A percentile compares a stretch with the other conserved stretches of the same genome.
Conservation (phyloP, 2,329 filamentous ascomycete genomes). For the Neonectria hederae region DNA sequence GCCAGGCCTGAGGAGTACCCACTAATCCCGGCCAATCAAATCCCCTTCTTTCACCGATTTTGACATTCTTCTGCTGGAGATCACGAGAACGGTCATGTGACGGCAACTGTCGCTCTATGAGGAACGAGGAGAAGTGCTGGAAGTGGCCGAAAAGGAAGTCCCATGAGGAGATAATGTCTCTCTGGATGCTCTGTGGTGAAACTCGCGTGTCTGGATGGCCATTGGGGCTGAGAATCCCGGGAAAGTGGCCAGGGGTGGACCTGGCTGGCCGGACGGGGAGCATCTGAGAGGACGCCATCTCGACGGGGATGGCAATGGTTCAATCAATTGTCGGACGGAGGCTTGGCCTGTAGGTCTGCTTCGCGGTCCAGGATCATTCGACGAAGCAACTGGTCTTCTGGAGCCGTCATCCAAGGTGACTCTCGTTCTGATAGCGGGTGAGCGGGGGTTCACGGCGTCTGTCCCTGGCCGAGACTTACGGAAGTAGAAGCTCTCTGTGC, state of each 20-base stretch:
- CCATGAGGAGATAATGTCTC: constrained; percentile 22
- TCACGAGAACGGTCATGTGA: constrained; percentile 37
- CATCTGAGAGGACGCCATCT: constrained; percentile 15
- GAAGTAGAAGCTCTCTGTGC: constrained; percentile 44
- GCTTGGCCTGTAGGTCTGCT: constrained; percentile 35
- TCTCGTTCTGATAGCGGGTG: constrained; percentile 37
- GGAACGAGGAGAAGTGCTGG: constrained; percentile 21
- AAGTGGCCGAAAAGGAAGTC: constrained; percentile 23
- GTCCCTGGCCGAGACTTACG: constrained; percentile 28
- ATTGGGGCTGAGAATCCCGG: constrained; percentile 26
- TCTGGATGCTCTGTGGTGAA: constrained; percentile 22
- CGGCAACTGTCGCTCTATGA: constrained; percentile 22
- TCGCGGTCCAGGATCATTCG: constrained; percentile 43
- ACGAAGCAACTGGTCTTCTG: constrained; percentile 41
- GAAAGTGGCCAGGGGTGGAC: constrained; percentile 25
- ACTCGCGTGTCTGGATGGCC: constrained; percentile 22
- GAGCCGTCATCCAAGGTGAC: constrained; percentile 39
- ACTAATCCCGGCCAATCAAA: constrained; percentile 42
- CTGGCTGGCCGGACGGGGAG: constrained; percentile 21
- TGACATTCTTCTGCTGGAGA: constrained; percentile 30
- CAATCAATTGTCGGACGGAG: constrained; percentile 16
- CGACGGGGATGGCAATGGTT: constrained; percentile 5
- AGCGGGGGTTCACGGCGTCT: constrained; percentile 6
- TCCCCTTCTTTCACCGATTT: constrained; percentile 46
- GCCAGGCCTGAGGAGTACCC: constrained; percentile 31